Conservation (phyloP, 306 rosid genomes). For the Vigna reflexopilosa region DNA sequence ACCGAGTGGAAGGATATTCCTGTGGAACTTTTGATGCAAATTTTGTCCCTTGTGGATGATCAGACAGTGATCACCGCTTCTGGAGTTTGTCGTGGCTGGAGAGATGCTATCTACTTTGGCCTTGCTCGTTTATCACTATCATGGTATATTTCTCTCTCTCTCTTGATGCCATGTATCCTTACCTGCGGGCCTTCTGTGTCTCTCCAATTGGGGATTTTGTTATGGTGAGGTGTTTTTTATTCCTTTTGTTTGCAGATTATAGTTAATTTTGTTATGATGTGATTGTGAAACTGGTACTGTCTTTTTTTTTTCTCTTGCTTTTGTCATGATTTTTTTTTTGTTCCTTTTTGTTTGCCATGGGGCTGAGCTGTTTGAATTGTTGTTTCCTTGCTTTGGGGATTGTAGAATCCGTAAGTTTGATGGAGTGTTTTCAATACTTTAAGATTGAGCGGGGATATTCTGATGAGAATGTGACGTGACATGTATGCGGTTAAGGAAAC, state of each 20-base stretch:
- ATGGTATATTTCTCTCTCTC: constrained; percentile 56
- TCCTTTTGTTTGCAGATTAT: constrained; percentile 2
- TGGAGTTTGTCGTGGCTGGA: constrained; percentile 97
- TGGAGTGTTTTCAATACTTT: background rate
- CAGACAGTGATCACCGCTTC: constrained; percentile 74
- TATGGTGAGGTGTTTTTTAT: constrained; percentile 2
- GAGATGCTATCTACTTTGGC: constrained; percentile 83
- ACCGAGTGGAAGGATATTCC: constrained; percentile 94
- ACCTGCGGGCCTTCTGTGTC: background rate
- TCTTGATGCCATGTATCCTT: background rate
- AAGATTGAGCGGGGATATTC: constrained; percentile 29
- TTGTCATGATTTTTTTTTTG: background rate
- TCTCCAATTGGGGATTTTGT: constrained; percentile 26
- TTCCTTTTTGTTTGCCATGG: background rate
- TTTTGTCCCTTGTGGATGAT: constrained; percentile 77
- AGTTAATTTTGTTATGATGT: constrained; percentile 33
- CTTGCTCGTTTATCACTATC: constrained; percentile 83
- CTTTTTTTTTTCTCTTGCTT: constrained; percentile 1
- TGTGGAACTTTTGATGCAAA: constrained; percentile 89
- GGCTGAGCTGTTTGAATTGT: background rate
- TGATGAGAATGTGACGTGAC: background rate
- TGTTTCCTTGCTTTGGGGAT: background rate
- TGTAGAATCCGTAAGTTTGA: constrained; percentile 2
- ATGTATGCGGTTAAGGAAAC: background rate
- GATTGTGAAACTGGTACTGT: background rate